These are phyloP conservation scores for Teunomyces cretensis DNA, from an alignment of 805 yeast genomes.

Conservation along the genomic window DNA sequence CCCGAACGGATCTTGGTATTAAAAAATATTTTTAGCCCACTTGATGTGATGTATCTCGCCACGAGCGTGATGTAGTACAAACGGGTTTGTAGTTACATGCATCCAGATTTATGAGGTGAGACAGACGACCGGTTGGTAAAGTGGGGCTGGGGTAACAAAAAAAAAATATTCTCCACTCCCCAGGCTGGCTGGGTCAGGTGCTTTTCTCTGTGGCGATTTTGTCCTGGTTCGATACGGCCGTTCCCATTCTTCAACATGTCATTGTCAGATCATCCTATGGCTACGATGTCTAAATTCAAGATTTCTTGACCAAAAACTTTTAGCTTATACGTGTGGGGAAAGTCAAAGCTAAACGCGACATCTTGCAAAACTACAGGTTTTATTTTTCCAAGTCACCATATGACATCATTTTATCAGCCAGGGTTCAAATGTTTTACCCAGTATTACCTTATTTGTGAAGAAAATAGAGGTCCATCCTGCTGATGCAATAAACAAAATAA, in stretches of 20 bases:
- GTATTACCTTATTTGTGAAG: not conserved
- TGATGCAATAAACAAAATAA: not conserved
- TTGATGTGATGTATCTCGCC: conserved; percentile 1
- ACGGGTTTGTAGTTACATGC: not conserved
- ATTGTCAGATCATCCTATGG: conserved; percentile 1
- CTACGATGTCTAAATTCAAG: conserved; percentile 2
- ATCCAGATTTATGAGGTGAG: too few relatives aligned
- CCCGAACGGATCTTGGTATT: conserved; percentile 1
- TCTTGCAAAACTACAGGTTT: not conserved
- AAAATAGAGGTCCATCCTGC: not conserved
- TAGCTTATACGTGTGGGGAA: not conserved
- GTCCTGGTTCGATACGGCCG: too few relatives aligned
- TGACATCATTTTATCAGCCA: not conserved
- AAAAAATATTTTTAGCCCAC: conserved; percentile 2
- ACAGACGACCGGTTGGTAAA: too few relatives aligned
- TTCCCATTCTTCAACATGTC: not conserved
- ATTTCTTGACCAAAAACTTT: not conserved
- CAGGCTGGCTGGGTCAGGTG: too few relatives aligned
- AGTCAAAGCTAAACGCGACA: not conserved
- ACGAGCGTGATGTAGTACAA: not conserved
- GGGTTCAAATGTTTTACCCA: not conserved
- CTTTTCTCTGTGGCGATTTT: too few relatives aligned
- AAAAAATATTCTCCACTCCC: too few relatives aligned
- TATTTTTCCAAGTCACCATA: not conserved
- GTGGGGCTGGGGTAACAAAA: too few relatives aligned